phyloP scores from a whole-genome alignment of 2,329 filamentous ascomycete genomes.

The Aspergillus sergii region DNA sequence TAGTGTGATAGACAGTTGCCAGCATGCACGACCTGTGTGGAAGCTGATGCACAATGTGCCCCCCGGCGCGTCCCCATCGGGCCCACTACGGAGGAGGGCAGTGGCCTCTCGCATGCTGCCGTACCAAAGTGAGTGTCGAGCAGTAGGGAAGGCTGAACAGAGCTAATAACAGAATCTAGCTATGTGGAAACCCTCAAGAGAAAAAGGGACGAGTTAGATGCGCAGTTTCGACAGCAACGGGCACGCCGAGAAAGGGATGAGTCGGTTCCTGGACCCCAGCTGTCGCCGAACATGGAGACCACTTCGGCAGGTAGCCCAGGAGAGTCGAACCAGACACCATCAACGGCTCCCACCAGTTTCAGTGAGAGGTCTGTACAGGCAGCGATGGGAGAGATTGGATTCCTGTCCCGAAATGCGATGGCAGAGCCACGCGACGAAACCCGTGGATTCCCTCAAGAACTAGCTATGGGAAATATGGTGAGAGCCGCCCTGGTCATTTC shows the following conservation, averaged over 20 bases:
- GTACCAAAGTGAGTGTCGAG: background rate
- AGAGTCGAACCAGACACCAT: background rate
- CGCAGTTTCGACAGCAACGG: slow-evolving; percentile 14
- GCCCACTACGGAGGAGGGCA: background rate
- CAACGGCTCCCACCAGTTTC: background rate
- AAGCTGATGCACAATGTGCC: background rate
- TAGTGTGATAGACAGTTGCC: background rate
- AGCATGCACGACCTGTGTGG: background rate
- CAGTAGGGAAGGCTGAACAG: background rate
- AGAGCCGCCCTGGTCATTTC: slow-evolving; percentile 7
- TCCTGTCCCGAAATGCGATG: slow-evolving; percentile 35
- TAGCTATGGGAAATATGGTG: slow-evolving; percentile 25
- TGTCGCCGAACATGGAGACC: background rate
- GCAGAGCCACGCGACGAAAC: slow-evolving; percentile 30
- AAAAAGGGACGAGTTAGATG: slow-evolving; percentile 20
- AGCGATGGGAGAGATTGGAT: slow-evolving; percentile 20
- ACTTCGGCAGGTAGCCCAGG: background rate
- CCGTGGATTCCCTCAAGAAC: slow-evolving; percentile 21
- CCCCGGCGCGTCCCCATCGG: background rate
- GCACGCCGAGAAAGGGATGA: slow-evolving; percentile 1
- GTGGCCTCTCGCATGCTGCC: background rate
- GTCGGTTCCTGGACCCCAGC: background rate
- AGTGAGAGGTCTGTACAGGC: background rate
- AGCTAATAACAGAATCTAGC: background rate
- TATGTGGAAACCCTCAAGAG: slow-evolving; percentile 19